phyloP scores from a whole-genome alignment of 169 alveolate genomes.

The Plasmodium vivax region DNA sequence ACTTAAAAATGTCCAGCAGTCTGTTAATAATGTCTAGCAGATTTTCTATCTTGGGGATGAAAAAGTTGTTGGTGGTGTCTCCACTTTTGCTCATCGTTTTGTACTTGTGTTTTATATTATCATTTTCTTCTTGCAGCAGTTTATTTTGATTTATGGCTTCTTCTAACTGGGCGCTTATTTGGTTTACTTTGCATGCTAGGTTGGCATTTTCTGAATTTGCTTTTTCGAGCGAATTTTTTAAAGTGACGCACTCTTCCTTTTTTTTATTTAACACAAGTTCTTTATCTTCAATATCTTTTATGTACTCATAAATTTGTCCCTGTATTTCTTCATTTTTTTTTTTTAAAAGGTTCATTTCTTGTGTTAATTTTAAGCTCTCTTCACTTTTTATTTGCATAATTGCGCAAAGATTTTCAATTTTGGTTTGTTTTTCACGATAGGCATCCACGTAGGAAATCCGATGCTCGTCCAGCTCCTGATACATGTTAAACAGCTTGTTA shows the following conservation, averaged over 20 bases:
- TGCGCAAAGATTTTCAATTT: slow-evolving; percentile 64
- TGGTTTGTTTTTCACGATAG: slow-evolving; percentile 67
- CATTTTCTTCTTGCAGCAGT: slow-evolving; percentile 25
- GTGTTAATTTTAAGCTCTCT: slow-evolving; percentile 56
- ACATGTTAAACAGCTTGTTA: slow-evolving; percentile 68
- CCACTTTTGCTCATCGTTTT: not conserved
- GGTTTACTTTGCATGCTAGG: slow-evolving; percentile 13
- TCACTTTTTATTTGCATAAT: slow-evolving; percentile 73
- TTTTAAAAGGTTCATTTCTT: slow-evolving; percentile 54
- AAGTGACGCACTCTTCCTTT: slow-evolving; percentile 37
- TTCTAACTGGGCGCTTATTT: not conserved
- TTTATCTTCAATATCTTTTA: slow-evolving; percentile 64
- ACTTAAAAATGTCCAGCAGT: slow-evolving; percentile 33
- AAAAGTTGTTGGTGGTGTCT: not conserved
- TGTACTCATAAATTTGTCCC: slow-evolving; percentile 72
- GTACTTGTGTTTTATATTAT: slow-evolving; percentile 1
- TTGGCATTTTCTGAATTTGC: slow-evolving; percentile 23
- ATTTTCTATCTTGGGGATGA: slow-evolving; percentile 34
- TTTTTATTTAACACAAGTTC: slow-evolving; percentile 44
- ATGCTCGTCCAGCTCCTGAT: slow-evolving; percentile 74
- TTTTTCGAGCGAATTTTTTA: slow-evolving; percentile 4
- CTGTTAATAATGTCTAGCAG: slow-evolving; percentile 20
- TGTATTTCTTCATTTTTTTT: slow-evolving; percentile 69
- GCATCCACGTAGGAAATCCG: slow-evolving; percentile 71
- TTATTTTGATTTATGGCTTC: slow-evolving; percentile 11